phyloP scores from a whole-genome alignment of 2,329 filamentous ascomycete genomes.

The Botrytis deweyae region DNA sequence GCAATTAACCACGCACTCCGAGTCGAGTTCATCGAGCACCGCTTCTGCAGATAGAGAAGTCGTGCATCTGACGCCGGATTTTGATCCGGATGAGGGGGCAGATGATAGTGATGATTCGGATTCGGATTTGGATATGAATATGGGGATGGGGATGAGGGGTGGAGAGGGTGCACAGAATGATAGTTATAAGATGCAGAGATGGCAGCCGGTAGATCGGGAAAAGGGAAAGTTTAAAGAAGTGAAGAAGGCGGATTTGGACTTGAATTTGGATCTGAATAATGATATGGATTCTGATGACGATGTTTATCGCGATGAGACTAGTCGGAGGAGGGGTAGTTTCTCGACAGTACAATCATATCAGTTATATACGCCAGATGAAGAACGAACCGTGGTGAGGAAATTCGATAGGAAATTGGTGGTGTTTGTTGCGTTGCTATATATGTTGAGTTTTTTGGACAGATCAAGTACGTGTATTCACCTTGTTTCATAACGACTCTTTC shows the following conservation, averaged over 20 bases:
- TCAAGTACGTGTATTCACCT: slow-evolving; percentile 70
- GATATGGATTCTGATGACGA: slow-evolving; percentile 9
- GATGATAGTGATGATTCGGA: slow-evolving; percentile 14
- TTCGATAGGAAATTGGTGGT: slow-evolving; percentile 76
- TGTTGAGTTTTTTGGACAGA: slow-evolving; percentile 82
- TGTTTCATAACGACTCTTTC: background rate
- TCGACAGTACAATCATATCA: slow-evolving; percentile 46
- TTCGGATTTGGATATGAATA: slow-evolving; percentile 20
- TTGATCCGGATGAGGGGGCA: slow-evolving; percentile 35
- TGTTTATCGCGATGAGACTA: slow-evolving; percentile 18
- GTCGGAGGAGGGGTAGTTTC: slow-evolving; percentile 33
- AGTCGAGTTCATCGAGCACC: background rate
- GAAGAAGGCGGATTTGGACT: slow-evolving; percentile 3
- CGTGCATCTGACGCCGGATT: slow-evolving; percentile 33
- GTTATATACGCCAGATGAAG: slow-evolving; percentile 67
- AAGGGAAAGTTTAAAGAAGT: slow-evolving; percentile 14
- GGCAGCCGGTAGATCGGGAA: slow-evolving; percentile 20
- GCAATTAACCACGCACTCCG: background rate
- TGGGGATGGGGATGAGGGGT: slow-evolving; percentile 19
- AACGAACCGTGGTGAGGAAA: slow-evolving; percentile 66
- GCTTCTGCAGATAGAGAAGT: background rate
- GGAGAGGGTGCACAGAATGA: slow-evolving; percentile 21
- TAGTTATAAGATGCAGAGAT: slow-evolving; percentile 29
- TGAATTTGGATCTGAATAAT: background rate
- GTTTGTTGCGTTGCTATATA: slow-evolving; percentile 79